Conservation (phyloP, 768 basidiomycete species). For the Suillus subalutaceus region DNA sequence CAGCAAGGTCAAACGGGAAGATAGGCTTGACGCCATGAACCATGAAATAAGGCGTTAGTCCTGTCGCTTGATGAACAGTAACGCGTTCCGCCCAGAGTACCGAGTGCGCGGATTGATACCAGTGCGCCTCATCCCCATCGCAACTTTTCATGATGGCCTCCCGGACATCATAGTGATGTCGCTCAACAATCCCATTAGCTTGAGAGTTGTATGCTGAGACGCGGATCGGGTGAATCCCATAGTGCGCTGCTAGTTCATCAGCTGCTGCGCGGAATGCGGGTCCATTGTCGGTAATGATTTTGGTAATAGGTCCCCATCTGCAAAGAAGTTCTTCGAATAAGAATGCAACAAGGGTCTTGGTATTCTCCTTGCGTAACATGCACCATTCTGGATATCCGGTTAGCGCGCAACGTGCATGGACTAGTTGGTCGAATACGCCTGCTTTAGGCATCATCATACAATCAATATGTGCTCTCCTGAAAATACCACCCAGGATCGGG, state of each 20-base stretch:
- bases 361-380: constrained; percentile 32
- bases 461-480: background rate
- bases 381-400: constrained; percentile 24
- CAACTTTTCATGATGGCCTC: too few species aligned
- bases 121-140: too few species aligned
- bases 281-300: constrained; percentile 10
- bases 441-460: constrained; percentile 11
- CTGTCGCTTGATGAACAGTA: too few species aligned
- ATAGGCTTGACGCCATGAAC: too few species aligned
- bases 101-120: too few species aligned
- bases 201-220: background rate
- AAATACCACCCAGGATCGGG: background rate
- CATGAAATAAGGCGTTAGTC: too few species aligned
- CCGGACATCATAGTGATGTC: too few species aligned
- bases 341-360: background rate
- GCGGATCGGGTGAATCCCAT: background rate
- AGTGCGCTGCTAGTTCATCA: accelerated
- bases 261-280: background rate
- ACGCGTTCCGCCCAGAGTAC: too few species aligned
- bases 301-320: background rate
- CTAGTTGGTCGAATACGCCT: constrained; percentile 19
- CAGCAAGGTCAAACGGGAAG: too few species aligned
- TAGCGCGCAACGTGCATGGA: constrained; percentile 5
- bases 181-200: background rate
- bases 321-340: constrained; percentile 27